Evolutionary conservation across 768 basidiomycete genomes (phyloP), one percentile per base, ranked within the genome.

Genomic region (Tricholoma sp.): DNA sequence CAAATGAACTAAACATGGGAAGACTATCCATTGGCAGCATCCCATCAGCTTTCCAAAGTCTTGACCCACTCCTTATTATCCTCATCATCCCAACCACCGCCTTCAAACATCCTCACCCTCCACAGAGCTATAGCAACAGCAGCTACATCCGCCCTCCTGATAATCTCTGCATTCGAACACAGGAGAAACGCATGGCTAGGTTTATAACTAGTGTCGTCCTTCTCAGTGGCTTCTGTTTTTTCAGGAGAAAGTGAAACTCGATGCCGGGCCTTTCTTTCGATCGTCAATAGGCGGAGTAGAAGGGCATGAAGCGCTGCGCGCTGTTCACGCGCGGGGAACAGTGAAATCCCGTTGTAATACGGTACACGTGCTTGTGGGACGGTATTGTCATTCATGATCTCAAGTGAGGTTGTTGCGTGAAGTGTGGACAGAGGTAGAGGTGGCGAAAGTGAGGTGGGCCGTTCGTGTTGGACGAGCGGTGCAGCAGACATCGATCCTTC

Each of bases 41-140:
- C 24, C 24, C 24, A 24, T 53, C 3, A 13, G 1, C 9, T 17
- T 10, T 32, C 24, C 9, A 42, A 37, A 9, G 31, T 37, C 12
- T 44, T 53, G 8, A 53, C 34, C 57, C 61, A 28, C 31, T 59
- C 20, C 49, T 62, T 65, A 8, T 68, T 57, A 37, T 47, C 45
- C 42, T 59, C 56, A 20, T 78, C 75, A 20, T 77, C 75, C 80
- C 80, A 84, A 0, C 75, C 77, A 7, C 70, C 73, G 2, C 84
- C 81, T 63, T 90, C 86, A 77, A 85, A 94, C 81, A 92, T 84
- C 57, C 85, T 76, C 42, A 91, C 57, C 58, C 91, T 81, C 91
- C 91, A 93, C 15, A 93, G 65, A 1, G 91, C 89, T 42, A 86
- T 79, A 0, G 85, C 86, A 11, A 88, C 71, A 6, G 84, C 77